Evolutionary conservation across 1,139 yeast genomes (phyloP).

Genomic region (Scheffersomyces cryptocercus): DNA sequence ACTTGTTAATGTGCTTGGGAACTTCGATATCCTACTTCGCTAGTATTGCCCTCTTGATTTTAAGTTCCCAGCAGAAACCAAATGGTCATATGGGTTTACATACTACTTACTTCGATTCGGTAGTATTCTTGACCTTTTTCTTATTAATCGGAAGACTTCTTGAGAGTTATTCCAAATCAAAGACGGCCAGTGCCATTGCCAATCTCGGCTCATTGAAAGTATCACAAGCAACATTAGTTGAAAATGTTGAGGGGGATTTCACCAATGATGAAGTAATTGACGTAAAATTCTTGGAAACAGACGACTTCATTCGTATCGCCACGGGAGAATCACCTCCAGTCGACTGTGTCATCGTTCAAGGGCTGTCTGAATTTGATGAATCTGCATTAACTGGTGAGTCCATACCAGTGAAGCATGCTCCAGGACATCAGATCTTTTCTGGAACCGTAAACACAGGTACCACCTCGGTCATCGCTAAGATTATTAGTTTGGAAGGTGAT

Average conservation of each 20-base stretch:
- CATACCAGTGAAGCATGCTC: conserved; percentile 43
- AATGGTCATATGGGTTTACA: conserved; percentile 44
- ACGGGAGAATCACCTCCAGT: conserved; percentile 76
- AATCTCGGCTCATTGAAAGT: conserved; percentile 54
- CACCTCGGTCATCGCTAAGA: conserved; percentile 52
- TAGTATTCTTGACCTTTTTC: conserved; percentile 72
- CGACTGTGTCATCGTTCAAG: conserved; percentile 64
- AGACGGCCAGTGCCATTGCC: conserved; percentile 67
- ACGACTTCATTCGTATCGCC: conserved; percentile 57
- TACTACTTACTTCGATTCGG: conserved; percentile 76
- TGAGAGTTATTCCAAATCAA: conserved; percentile 65
- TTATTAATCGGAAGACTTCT: conserved; percentile 67
- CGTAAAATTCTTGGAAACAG: conserved; percentile 59
- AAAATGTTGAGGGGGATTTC: conserved; percentile 23
- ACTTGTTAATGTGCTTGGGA: conserved; percentile 67
- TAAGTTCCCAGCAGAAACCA: conserved; percentile 45
- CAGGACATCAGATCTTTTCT: conserved; percentile 67
- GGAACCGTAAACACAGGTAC: conserved; percentile 72
- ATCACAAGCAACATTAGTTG: conserved; percentile 50
- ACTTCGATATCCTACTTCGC: conserved; percentile 73
- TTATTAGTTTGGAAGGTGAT: conserved; percentile 63
- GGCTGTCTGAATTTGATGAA: conserved; percentile 66
- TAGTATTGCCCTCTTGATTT: conserved; percentile 56
- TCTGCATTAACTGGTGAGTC: conserved; percentile 81
- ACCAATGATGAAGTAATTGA: conserved; percentile 40